These are phyloP conservation scores for Naegleria gruberi DNA, from an alignment of 208 protist genomes.

Conservation along the genomic window DNA sequence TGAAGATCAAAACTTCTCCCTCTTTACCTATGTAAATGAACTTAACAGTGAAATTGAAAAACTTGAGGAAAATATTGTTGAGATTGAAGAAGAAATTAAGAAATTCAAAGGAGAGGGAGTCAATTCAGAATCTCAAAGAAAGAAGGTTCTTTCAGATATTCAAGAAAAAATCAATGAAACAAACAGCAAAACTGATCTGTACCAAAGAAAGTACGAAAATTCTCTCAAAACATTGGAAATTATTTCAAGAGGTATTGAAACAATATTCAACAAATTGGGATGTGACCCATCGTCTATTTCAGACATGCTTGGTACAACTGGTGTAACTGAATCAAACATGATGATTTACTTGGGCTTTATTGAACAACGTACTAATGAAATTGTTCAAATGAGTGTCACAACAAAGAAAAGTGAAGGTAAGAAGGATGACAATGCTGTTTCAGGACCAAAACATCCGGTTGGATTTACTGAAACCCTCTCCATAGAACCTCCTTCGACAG, in stretches of 20 bases:
- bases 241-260: slow-evolving; percentile 60
- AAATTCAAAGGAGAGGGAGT: slow-evolving; percentile 60
- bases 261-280: slow-evolving; percentile 60
- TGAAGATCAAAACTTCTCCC: slow-evolving; percentile 86
- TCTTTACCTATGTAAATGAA: slow-evolving; percentile 92
- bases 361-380: slow-evolving; percentile 67
- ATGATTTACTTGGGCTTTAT: slow-evolving; percentile 71
- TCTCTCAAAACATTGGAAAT: slow-evolving; percentile 54
- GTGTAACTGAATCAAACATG: slow-evolving; percentile 72
- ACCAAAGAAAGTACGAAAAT: slow-evolving; percentile 46
- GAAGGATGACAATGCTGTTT: background rate
- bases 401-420: background rate
- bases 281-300: slow-evolving; percentile 41
- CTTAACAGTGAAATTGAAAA: slow-evolving; percentile 75
- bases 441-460: background rate
- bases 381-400: slow-evolving; percentile 38
- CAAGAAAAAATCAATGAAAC: slow-evolving; percentile 71
- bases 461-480: background rate
- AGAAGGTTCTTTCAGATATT: slow-evolving; percentile 65
- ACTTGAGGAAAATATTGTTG: slow-evolving; percentile 68
- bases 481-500: background rate
- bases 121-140: slow-evolving; percentile 53
- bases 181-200: slow-evolving; percentile 62
- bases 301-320: slow-evolving; percentile 28
- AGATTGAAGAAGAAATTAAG: slow-evolving; percentile 60